Base-by-base conservation (phyloP, 192 early-diverging fungal genomes). In the Coemansia nantahalensis region DNA sequence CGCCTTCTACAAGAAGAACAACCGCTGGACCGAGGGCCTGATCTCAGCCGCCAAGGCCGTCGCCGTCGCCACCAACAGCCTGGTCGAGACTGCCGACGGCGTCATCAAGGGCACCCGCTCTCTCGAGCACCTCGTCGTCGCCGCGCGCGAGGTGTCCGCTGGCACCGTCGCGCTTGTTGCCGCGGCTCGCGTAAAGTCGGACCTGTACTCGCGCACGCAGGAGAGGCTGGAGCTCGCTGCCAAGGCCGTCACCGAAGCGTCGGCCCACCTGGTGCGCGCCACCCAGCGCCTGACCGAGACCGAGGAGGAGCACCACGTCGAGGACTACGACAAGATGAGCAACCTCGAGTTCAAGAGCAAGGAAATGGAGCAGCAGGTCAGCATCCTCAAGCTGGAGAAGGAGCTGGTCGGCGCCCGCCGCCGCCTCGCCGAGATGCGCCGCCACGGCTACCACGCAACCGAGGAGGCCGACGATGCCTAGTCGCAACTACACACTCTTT, bases 1-100 rank as follows among this genome's bases (percentile, higher is more conserved):
- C 85, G 92, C 90, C 2, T 97, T 97, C 68, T 99, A 99, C 82
- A 97, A 97, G 73, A 99, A 99, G 81, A 92, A 99, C 81, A 96
- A 99, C 82, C 90, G 94, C 51, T 99, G 96, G 96, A 99, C 94
- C 5, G 96, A 99, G 65, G 96, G 96, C 19, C 81, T 99, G 15
- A 94, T 99, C 51, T 92, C 90, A 7, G 96, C 96, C 0, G 96
- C 96, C 14, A 91, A 96, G 66, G 82, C 93, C 0, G 93, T 99
- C 13, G 92, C 96, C 1, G 41, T 89, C n/a, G 93, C 93, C 9
- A 99, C 96, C 2, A 92, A 86, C 22, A 78, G 86, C 34, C 65
- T 99, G 46, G 95, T 99, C 18, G 94, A 97, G 60, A 87, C 85
- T 21, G 94, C 96, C 6, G 96, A 99, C 67, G 96, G 96, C 41